These are phyloP conservation scores for Aspergillus diversus DNA, from an alignment of 495 filamentous ascomycete species.

Conservation along the genomic window DNA sequence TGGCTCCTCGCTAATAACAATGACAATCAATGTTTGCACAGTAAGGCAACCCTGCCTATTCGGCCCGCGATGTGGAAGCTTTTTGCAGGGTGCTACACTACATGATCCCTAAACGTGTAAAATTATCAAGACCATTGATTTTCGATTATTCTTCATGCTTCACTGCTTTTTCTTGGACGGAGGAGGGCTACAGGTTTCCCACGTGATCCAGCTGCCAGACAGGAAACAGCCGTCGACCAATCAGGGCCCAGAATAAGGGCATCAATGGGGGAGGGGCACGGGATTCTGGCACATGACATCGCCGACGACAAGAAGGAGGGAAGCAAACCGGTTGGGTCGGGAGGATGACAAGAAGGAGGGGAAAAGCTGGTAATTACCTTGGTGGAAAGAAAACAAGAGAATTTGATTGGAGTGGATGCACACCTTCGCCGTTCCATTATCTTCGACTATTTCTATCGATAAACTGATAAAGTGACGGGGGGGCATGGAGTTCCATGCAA, in stretches of 20 bases:
- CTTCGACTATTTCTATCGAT: too few relatives aligned
- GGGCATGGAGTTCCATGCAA: not conserved
- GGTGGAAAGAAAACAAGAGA: constrained; percentile 5
- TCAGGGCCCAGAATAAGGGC: constrained; percentile 22
- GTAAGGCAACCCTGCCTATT: constrained; percentile 8
- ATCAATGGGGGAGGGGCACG: constrained; percentile 44
- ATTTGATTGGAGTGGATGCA: not conserved
- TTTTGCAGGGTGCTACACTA: not conserved
- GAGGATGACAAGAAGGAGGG: constrained; percentile 1
- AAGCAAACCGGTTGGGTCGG: constrained; percentile 23
- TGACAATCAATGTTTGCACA: constrained; percentile 1
- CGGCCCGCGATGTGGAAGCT: constrained; percentile 2
- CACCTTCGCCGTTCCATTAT: too few relatives aligned
- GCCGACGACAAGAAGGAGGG: constrained; percentile 20
- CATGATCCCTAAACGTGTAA: not conserved
- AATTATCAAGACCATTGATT: not conserved
- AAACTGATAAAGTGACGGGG: not conserved
- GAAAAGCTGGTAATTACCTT: not conserved
- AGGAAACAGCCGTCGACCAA: constrained; percentile 33
- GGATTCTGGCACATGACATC: constrained; percentile 49
- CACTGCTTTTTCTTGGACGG: not conserved
- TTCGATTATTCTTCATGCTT: constrained; percentile 1
- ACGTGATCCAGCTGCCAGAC: constrained; percentile 35
- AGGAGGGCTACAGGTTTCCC: constrained; percentile 21
- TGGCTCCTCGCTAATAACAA: constrained; percentile 17